Conservation (phyloP, 2,329 filamentous ascomycete genomes). For the Ophiostoma sp. region DNA sequence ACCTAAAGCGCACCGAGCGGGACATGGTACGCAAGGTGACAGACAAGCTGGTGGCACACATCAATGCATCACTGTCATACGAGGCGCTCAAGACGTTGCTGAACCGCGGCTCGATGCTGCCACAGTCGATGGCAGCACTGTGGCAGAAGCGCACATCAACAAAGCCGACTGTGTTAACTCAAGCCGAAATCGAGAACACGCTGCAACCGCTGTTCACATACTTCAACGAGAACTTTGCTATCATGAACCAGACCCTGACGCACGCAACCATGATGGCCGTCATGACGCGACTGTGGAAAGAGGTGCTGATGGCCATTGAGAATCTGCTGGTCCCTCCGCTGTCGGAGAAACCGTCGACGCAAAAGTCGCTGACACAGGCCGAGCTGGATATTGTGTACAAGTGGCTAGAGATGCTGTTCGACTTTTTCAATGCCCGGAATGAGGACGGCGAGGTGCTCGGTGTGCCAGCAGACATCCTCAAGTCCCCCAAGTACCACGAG, state of each 20-base stretch:
- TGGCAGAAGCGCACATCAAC: conserved; percentile 57
- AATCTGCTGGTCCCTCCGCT: conserved; percentile 83
- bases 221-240: conserved; percentile 97
- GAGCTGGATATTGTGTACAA: conserved; percentile 93
- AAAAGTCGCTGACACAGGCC: conserved; percentile 75
- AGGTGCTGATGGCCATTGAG: conserved; percentile 88
- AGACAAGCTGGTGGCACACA: conserved; percentile 94
- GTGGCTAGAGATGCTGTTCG: conserved; percentile 85
- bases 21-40: conserved; percentile 98
- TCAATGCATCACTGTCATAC: conserved; percentile 79
- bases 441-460: conserved; percentile 77
- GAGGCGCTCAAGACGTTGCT: conserved; percentile 72
- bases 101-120: conserved; percentile 48
- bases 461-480: conserved; percentile 84
- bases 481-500: conserved; percentile 97
- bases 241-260: conserved; percentile 96
- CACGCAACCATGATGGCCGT: conserved; percentile 96
- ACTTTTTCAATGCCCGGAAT: conserved; percentile 91
- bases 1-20: conserved; percentile 88
- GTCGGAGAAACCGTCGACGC: conserved; percentile 86
- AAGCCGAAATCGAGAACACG: conserved; percentile 70
- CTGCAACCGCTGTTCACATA: conserved; percentile 83
- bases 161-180: conserved; percentile 52
- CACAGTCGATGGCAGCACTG: conserved; percentile 61
- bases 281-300: conserved; percentile 97